phyloP scores from a whole-genome alignment of 2,329 filamentous ascomycete species.

The Exophiala calicioides region DNA sequence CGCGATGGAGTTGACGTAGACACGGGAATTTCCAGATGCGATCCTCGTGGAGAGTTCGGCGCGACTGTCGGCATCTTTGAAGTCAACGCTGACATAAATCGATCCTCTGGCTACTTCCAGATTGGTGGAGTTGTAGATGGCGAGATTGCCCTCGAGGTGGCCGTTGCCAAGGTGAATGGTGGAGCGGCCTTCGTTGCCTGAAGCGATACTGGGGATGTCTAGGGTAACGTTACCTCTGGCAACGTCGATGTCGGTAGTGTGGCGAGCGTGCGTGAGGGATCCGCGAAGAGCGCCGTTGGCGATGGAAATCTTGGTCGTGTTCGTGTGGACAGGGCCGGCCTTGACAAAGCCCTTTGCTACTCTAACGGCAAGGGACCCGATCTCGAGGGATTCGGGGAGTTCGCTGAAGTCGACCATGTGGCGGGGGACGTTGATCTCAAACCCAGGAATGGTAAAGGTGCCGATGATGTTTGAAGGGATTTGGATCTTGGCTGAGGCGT shows the following conservation, averaged over 20 bases:
- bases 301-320: constrained; percentile 12
- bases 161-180: constrained; percentile 21
- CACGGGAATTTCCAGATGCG: constrained; percentile 15
- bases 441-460: constrained; percentile 14
- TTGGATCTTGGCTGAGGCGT: constrained; percentile 18
- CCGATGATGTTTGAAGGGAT: constrained; percentile 25
- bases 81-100: constrained; percentile 19
- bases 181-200: constrained; percentile 14
- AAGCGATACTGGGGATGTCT: constrained; percentile 18
- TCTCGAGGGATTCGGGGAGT: constrained; percentile 23
- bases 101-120: constrained; percentile 15
- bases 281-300: constrained; percentile 18
- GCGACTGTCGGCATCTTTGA: constrained; percentile 13
- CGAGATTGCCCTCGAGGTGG: constrained; percentile 16
- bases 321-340: constrained; percentile 22
- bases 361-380: constrained; percentile 14
- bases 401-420: constrained; percentile 26
- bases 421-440: constrained; percentile 19
- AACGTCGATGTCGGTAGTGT: constrained; percentile 20
- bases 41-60: constrained; percentile 20
- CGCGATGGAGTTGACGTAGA: constrained; percentile 22
- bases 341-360: constrained; percentile 22
- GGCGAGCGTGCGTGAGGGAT: constrained; percentile 13
- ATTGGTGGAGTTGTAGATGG: constrained; percentile 20
- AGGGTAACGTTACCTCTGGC: constrained; percentile 17